Conservation (phyloP, 257 asterid genomes). For the Verbena officinalis region DNA sequence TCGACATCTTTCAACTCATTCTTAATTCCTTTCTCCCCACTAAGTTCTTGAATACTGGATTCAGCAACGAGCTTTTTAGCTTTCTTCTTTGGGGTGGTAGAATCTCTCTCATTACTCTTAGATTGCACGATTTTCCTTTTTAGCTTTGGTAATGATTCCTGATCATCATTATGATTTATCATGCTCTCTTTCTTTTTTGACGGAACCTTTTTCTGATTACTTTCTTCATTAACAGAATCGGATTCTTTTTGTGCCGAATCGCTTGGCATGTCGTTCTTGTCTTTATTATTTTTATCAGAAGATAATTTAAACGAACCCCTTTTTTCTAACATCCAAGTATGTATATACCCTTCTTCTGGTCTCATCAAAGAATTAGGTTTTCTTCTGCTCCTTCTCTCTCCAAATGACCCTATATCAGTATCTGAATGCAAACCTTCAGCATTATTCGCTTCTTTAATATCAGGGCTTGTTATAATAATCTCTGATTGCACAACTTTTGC, state of each 20-base stretch:
- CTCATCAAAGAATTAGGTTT: constrained; percentile 38
- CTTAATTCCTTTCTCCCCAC: constrained; percentile 7
- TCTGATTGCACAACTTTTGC: too few species aligned
- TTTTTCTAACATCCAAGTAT: constrained; percentile 17
- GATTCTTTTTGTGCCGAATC: constrained; percentile 20
- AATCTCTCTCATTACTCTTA: constrained; percentile 15
- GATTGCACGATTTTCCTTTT: background rate
- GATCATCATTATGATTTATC: background rate
- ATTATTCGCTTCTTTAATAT: background rate
- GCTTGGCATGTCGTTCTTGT: constrained; percentile 19
- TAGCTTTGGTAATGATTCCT: constrained; percentile 10
- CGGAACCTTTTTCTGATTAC: constrained; percentile 29
- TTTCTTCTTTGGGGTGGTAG: background rate
- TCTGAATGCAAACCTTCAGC: constrained; percentile 21
- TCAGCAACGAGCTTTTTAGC: background rate
- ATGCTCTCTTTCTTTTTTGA: constrained; percentile 35
- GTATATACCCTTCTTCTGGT: constrained; percentile 38
- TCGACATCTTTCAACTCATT: background rate
- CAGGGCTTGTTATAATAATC: background rate
- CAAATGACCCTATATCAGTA: constrained; percentile 20
- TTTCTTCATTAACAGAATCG: constrained; percentile 24
- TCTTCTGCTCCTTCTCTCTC: constrained; percentile 37
- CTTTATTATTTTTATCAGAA: constrained; percentile 22
- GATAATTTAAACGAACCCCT: constrained; percentile 24
- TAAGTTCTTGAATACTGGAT: background rate